A percentile compares a stretch with the other conserved stretches of the same genome.
Evolutionary conservation across 768 basidiomycete genomes (phyloP).

Genomic region (Suillus discolor): DNA sequence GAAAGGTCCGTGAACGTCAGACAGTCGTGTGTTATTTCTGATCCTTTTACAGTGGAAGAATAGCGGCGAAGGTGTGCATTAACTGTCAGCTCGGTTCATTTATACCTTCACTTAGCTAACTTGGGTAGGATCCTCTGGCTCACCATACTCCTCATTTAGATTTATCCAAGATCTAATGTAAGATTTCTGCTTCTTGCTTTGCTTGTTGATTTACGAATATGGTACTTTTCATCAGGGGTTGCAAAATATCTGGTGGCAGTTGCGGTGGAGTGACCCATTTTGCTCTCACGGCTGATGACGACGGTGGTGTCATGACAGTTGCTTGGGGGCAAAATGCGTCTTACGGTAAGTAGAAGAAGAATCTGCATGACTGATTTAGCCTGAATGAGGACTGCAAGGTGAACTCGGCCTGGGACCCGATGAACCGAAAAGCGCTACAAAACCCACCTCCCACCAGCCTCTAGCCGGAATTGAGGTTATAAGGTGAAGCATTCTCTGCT

Average conservation of each 20-base stretch:
- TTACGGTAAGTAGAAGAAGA: slow-evolving; percentile 52
- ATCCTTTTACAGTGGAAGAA: slow-evolving; percentile 77
- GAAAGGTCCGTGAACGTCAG: slow-evolving; percentile 51
- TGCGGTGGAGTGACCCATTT: slow-evolving; percentile 93
- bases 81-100: not conserved
- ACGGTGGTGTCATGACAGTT: slow-evolving; percentile 78
- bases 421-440: slow-evolving; percentile 85
- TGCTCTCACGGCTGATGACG: slow-evolving; percentile 74
- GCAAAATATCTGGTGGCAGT: slow-evolving; percentile 67
- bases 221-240: slow-evolving; percentile 53
- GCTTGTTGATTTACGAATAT: slow-evolving; percentile 5
- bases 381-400: slow-evolving; percentile 37
- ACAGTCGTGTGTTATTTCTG: not conserved
- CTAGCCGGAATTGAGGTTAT: slow-evolving; percentile 82
- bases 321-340: slow-evolving; percentile 86
- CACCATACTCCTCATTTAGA: slow-evolving; percentile 86
- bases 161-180: slow-evolving; percentile 87
- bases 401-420: slow-evolving; percentile 83
- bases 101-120: slow-evolving; percentile 11
- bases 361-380: slow-evolving; percentile 4
- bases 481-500: slow-evolving; percentile 49
- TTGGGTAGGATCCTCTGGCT: slow-evolving; percentile 80
- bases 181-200: slow-evolving; percentile 21
- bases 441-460: slow-evolving; percentile 70
- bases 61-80: slow-evolving; percentile 78